These are phyloP conservation scores for Eutrema salsugineum DNA, from an alignment of 441 rosid species.

Conservation along the genomic window DNA sequence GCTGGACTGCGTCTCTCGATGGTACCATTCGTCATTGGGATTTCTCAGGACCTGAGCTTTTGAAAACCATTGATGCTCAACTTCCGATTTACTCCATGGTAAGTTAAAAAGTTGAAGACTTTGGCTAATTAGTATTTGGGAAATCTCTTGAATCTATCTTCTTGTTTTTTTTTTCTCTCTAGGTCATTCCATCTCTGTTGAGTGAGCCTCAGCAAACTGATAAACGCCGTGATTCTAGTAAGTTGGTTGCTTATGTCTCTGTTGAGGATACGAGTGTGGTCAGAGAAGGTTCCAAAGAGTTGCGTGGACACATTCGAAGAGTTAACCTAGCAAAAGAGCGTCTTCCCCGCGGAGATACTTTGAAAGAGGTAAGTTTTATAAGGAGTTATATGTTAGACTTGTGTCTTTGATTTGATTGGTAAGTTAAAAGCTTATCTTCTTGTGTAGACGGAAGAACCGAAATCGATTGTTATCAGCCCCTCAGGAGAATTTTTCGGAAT, in stretches of 20 bases:
- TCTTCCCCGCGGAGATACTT: slow-evolving; percentile 51
- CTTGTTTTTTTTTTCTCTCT: slow-evolving; percentile 24
- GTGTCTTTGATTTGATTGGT: background rate
- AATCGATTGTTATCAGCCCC: slow-evolving; percentile 55
- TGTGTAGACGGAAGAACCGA: slow-evolving; percentile 66
- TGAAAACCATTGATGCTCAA: slow-evolving; percentile 59
- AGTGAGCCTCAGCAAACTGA: slow-evolving; percentile 34
- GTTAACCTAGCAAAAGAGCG: slow-evolving; percentile 69
- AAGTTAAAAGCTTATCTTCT: background rate
- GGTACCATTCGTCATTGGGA: slow-evolving; percentile 95
- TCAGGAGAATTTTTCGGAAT: slow-evolving; percentile 72
- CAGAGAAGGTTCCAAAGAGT: slow-evolving; percentile 30
- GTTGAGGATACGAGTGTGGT: slow-evolving; percentile 40
- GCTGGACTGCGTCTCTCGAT: slow-evolving; percentile 97
- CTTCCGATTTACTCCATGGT: slow-evolving; percentile 55
- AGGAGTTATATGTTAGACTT: background rate
- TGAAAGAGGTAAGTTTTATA: slow-evolving; percentile 63
- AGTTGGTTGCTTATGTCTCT: slow-evolving; percentile 72
- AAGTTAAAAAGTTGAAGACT: background rate
- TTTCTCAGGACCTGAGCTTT: slow-evolving; percentile 69
- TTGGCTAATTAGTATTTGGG: slow-evolving; percentile 11
- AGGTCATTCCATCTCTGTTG: slow-evolving; percentile 85
- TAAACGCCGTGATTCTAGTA: slow-evolving; percentile 29
- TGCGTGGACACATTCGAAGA: slow-evolving; percentile 60
- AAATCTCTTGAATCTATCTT: background rate